Evolutionary conservation across 1,284 basidiomycete genomes (phyloP).

Genomic region (Rhodofomes roseus): DNA sequence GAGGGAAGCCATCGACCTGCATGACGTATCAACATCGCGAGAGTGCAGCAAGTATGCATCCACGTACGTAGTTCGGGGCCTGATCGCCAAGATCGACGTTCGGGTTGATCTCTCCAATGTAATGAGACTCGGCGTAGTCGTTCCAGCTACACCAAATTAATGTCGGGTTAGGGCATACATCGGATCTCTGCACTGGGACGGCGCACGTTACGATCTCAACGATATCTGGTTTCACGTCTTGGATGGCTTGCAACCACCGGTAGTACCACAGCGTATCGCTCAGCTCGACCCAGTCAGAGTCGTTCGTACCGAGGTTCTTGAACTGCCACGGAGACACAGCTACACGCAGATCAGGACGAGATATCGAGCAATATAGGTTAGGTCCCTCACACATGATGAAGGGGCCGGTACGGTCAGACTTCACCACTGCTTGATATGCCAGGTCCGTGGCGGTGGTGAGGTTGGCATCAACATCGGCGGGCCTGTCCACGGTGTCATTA

Average conservation of each 20-base stretch:
- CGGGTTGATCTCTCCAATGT: constrained; percentile 7
- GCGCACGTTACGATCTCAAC: constrained; percentile 25
- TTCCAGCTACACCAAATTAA: constrained; percentile 10
- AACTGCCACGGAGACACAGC: constrained; percentile 36
- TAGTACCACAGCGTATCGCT: constrained; percentile 33
- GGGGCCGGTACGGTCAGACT: constrained; percentile 26
- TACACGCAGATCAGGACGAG: constrained; percentile 4
- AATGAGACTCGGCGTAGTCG: constrained; percentile 17
- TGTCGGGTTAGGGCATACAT: neutral
- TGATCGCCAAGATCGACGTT: constrained; percentile 9
- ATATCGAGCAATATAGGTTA: neutral
- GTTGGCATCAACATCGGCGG: neutral
- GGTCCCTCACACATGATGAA: constrained; percentile 30
- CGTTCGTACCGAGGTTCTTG: constrained; percentile 28
- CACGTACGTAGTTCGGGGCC: constrained; percentile 5
- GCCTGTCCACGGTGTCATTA: neutral
- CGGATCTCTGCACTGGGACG: neutral
- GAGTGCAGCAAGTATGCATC: too few species aligned
- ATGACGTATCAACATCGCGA: neutral
- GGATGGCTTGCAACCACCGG: constrained; percentile 26
- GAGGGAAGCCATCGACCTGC: constrained; percentile 11
- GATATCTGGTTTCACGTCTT: constrained; percentile 30
- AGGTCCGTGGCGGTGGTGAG: constrained; percentile 1
- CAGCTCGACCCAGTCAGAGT: constrained; percentile 34
- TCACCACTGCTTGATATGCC: constrained; percentile 12